Percentiles rank a stretch among this genome's conserved stretches.
Evolutionary conservation across 2,329 filamentous ascomycete species (phyloP).

Genomic region (Saccharata proteae): DNA sequence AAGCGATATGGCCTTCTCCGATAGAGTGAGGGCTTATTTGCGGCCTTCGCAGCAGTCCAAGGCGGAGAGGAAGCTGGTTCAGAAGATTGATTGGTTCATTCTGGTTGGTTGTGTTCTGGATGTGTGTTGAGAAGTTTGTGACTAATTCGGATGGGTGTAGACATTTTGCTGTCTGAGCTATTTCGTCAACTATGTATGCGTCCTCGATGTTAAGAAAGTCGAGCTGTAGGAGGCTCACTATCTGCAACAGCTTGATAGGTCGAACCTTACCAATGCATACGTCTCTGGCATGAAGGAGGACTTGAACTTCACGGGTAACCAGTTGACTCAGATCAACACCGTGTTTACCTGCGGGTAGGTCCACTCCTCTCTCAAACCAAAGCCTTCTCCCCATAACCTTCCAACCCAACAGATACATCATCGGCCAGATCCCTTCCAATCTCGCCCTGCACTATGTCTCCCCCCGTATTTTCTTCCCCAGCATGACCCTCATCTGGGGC

Average conservation of each 20-base stretch:
- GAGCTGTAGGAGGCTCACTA: constrained; percentile 4
- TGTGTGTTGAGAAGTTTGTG: too few species aligned
- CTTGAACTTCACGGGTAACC: constrained; percentile 25
- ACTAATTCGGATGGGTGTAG: too few species aligned
- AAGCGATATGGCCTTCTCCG: too few species aligned
- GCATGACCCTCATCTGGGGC: constrained; percentile 54
- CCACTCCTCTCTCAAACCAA: neutral
- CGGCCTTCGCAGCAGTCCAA: constrained; percentile 22
- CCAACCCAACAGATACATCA: constrained; percentile 26
- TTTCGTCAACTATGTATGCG: constrained; percentile 18
- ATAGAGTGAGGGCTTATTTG: constrained; percentile 15
- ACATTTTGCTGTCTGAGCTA: constrained; percentile 48
- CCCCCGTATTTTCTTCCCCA: constrained; percentile 51
- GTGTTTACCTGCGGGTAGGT: constrained; percentile 34
- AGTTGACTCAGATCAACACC: constrained; percentile 39
- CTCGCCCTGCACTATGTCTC: constrained; percentile 50
- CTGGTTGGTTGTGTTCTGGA: too few species aligned
- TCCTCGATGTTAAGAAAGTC: neutral
- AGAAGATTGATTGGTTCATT: constrained; percentile 53
- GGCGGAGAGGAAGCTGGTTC: constrained; percentile 36
- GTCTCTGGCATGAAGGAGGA: constrained; percentile 31
- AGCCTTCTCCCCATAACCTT: constrained; percentile 2
- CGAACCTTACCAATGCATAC: constrained; percentile 31
- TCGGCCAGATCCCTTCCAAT: constrained; percentile 51
- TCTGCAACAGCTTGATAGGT: constrained; percentile 23